phyloP scores from a whole-genome alignment of 805 yeast genomes.

The Candida nemodendra region DNA sequence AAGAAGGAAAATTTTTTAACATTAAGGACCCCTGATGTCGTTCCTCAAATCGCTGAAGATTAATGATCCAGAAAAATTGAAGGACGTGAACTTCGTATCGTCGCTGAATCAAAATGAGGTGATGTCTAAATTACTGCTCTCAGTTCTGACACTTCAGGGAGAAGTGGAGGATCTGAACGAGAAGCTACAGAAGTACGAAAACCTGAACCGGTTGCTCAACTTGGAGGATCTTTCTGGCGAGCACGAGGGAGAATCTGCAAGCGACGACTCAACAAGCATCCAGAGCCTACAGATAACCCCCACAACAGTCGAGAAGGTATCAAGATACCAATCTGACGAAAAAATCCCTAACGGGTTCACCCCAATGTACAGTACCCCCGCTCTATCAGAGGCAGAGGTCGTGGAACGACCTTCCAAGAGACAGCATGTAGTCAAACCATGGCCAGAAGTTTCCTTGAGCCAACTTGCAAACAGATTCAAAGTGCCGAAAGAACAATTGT shows the following conservation, averaged over 20 bases:
- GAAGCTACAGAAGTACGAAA: constrained; percentile 20
- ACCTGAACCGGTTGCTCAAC: constrained; percentile 16
- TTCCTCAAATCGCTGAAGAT: constrained; percentile 22
- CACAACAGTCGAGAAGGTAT: constrained; percentile 18
- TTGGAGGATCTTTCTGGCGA: constrained; percentile 17
- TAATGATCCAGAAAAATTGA: constrained; percentile 19
- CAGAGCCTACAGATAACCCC: constrained; percentile 2
- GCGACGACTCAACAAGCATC: background rate
- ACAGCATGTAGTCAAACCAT: constrained; percentile 25
- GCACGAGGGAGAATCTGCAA: background rate
- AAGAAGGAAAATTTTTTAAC: background rate
- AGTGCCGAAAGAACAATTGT: constrained; percentile 22
- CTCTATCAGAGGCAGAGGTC: constrained; percentile 21
- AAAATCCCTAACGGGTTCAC: constrained; percentile 24
- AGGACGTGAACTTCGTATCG: constrained; percentile 16
- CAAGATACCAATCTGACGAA: constrained; percentile 9
- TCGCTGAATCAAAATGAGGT: constrained; percentile 22
- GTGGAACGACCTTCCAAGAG: constrained; percentile 19
- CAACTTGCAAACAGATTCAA: constrained; percentile 29
- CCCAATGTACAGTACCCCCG: constrained; percentile 27
- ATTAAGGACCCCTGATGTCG: constrained; percentile 11
- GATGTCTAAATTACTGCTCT: constrained; percentile 20
- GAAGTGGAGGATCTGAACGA: constrained; percentile 20
- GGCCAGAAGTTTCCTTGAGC: constrained; percentile 30
- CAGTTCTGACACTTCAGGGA: constrained; percentile 18